Base-by-base conservation (phyloP, 257 asterid species). In the Euphrasia confusa region DNA sequence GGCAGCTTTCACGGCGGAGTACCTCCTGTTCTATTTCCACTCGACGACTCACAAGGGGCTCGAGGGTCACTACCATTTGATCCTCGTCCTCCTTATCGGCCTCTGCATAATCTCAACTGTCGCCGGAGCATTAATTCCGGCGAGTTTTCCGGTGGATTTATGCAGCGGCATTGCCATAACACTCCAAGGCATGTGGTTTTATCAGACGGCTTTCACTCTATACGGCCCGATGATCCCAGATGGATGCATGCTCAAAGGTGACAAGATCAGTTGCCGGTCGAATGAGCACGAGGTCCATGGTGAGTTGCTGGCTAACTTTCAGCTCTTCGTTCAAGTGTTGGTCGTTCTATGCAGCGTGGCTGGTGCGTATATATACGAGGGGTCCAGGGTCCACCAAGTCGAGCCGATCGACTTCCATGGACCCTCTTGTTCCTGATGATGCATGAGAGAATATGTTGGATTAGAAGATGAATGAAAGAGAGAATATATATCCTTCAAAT, bases 171-270 rank as follows among this genome's bases (percentile, higher is more conserved):
- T 93, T 30, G 83, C 83, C 2, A 81, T 84, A 35, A 78, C 94
- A 0, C 96, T 93, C 33, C 99, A 93, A 75, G 99, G 99, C 72
- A 95, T 93, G 28, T 89, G 99, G 97, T 89, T 89, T 87, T 93
- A 89, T 48, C 99, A 93, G 53, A 93, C 97, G 0, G 96, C 97
- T 7, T 93, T 93, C 84, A 80, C 95, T 61, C 92, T 93, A 11
- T 93, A 93, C 9, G 96, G 99, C 17, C 78, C 95, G 1, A 93
- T 93, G 99, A 85, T 87, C 89, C 99, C 97, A 1, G 73, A 81
- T 0, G 96, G 95, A 3, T 93, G 99, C 59, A 39, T 6, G 61
- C 94, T 82, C 35, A 75, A 79, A 28, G 88, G 57, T 62, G 74
- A 79, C 15, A 76, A 76, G 28, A 63, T 93, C 32, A 8, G 63